These are phyloP conservation scores for Cryptococcus sp. DNA, from an alignment of 1,284 basidiomycete genomes.

Conservation along the genomic window DNA sequence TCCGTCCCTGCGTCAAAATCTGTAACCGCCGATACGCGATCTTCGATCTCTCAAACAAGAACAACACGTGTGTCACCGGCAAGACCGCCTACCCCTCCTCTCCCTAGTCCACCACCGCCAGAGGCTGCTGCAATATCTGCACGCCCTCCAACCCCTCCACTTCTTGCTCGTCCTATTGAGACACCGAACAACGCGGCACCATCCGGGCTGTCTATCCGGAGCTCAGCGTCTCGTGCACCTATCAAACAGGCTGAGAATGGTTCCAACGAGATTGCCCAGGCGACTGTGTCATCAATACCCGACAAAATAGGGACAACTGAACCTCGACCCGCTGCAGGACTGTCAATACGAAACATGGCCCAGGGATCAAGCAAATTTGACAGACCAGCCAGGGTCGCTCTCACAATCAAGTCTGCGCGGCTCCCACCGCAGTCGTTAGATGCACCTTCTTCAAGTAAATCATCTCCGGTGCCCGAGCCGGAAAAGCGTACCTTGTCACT, in stretches of 20 bases:
- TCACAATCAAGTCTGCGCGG: not conserved
- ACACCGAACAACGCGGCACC: too few species aligned
- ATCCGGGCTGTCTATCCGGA: too few species aligned
- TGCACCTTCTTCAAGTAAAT: not conserved
- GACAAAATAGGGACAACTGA: too few species aligned
- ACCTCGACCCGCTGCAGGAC: too few species aligned
- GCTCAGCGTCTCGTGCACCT: too few species aligned
- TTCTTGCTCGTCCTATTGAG: too few species aligned
- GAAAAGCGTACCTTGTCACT: constrained; percentile 9
- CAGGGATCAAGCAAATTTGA: too few species aligned
- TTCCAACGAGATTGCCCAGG: too few species aligned
- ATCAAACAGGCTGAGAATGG: too few species aligned
- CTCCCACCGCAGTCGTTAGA: not conserved
- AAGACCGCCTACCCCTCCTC: constrained; percentile 7
- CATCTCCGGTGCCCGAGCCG: not conserved
- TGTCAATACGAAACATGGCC: too few species aligned
- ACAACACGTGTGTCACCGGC: not conserved
- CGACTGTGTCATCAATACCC: too few species aligned
- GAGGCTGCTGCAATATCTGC: not conserved
- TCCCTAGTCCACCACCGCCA: not conserved
- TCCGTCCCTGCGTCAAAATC: not conserved
- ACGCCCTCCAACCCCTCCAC: not conserved
- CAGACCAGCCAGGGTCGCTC: too few species aligned
- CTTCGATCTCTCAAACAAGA: not conserved
- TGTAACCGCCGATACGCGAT: not conserved